Conservation (phyloP, 164 flowering plant species). For the Vitis amurensis region DNA sequence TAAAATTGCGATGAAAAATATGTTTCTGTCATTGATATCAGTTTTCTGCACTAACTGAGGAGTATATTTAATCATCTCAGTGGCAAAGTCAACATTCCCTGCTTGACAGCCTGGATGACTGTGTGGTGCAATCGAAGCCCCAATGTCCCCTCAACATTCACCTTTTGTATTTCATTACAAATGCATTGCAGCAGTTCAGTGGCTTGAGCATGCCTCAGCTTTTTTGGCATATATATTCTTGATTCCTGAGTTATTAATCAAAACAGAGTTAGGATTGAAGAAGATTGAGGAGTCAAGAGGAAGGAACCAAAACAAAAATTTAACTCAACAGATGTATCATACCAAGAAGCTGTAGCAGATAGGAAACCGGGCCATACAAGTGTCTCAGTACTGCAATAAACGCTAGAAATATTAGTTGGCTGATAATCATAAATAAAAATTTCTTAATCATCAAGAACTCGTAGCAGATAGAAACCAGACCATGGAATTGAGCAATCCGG, state of each 20-base stretch:
- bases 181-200: slow-evolving; percentile 4
- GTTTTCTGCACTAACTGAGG: slow-evolving; percentile 14
- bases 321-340: not conserved
- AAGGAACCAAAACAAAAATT: not conserved
- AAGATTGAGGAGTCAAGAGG: not conserved
- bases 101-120: slow-evolving; percentile 14
- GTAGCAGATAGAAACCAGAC: too few species aligned
- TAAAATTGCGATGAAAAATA: slow-evolving; percentile 15
- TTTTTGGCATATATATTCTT: slow-evolving; percentile 12
- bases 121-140: not conserved
- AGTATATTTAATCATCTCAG: not conserved
- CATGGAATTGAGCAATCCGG: too few species aligned
- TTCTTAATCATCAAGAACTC: too few species aligned
- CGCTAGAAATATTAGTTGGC: too few species aligned
- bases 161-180: not conserved
- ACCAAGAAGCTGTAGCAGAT: not conserved
- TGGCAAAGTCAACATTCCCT: slow-evolving; percentile 26
- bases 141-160: not conserved
- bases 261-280: not conserved
- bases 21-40: not conserved
- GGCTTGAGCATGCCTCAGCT: slow-evolving; percentile 18
- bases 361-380: not conserved
- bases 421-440: too few species aligned
- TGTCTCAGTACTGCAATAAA: not conserved
- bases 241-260: not conserved